These are phyloP conservation scores for Candida sp. DNA, from an alignment of 1,139 yeast species.

Conservation along the genomic window DNA sequence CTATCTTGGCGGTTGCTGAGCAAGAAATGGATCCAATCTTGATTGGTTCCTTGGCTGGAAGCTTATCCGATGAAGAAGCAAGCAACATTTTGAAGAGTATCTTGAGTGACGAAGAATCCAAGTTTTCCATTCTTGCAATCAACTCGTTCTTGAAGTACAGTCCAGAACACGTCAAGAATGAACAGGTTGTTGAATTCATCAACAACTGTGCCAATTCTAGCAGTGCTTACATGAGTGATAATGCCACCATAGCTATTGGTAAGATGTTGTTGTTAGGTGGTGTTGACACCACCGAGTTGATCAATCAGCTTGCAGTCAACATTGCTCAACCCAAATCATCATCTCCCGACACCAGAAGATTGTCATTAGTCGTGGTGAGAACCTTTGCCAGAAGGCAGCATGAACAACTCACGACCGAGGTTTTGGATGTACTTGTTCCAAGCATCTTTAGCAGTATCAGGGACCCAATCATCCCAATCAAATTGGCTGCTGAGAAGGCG, in stretches of 20 bases:
- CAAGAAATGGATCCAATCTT: constrained; percentile 71
- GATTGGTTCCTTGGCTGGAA: constrained; percentile 76
- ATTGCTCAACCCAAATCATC: constrained; percentile 58
- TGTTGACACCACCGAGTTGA: constrained; percentile 28
- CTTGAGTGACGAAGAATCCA: constrained; percentile 55
- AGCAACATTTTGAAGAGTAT: constrained; percentile 59
- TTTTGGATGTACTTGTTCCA: constrained; percentile 65
- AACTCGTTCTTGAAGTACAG: constrained; percentile 85
- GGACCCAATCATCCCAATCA: constrained; percentile 86
- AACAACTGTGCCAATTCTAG: constrained; percentile 48
- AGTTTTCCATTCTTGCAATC: constrained; percentile 73
- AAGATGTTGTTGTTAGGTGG: constrained; percentile 60
- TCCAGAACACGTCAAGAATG: constrained; percentile 48
- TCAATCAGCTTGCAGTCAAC: constrained; percentile 52
- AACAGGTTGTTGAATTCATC: constrained; percentile 38
- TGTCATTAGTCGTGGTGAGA: constrained; percentile 76
- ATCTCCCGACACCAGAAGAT: constrained; percentile 81
- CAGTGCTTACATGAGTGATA: constrained; percentile 68
- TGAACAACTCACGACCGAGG: constrained; percentile 40
- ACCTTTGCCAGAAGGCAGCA: constrained; percentile 62
- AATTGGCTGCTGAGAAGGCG: constrained; percentile 94
- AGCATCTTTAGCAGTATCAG: constrained; percentile 84
- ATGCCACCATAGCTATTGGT: constrained; percentile 84
- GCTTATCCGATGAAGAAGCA: constrained; percentile 70
- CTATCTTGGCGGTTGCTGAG: constrained; percentile 77